Percentiles rank a stretch among this genome's conserved stretches.
These are phyloP conservation scores for Cystobasidium sp. DNA, from an alignment of 1,284 basidiomycete genomes.

Conservation along the genomic window DNA sequence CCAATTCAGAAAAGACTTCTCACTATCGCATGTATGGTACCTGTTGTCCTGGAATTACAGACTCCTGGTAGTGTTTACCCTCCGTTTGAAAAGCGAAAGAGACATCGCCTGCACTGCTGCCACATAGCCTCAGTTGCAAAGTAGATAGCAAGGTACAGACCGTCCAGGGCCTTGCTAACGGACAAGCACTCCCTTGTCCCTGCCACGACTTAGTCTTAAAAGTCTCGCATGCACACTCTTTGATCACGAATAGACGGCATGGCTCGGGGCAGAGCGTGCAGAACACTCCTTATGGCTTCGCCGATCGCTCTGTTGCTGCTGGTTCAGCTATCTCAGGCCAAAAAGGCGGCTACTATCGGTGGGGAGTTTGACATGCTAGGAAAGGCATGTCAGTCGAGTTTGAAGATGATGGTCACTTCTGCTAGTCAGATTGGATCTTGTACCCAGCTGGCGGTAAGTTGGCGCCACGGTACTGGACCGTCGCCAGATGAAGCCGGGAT, in stretches of 20 bases:
- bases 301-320: not conserved
- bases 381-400: constrained; percentile 8
- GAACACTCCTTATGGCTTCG: not conserved
- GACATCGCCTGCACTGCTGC: not conserved
- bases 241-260: not conserved
- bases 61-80: not conserved
- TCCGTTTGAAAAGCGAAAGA: not conserved
- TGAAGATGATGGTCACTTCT: constrained; percentile 18
- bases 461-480: not conserved
- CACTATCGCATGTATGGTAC: too few relatives aligned
- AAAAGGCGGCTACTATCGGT: not conserved
- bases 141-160: not conserved
- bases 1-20: too few relatives aligned
- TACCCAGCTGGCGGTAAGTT: constrained; percentile 33
- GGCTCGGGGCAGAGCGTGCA: too few relatives aligned
- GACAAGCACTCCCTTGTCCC: too few relatives aligned
- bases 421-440: constrained; percentile 26
- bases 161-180: too few relatives aligned
- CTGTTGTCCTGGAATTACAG: too few relatives aligned
- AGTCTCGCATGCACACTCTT: not conserved
- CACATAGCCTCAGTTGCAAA: not conserved
- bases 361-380: constrained; percentile 16
- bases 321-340: not conserved
- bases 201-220: too few relatives aligned
- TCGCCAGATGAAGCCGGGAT: not conserved